These are phyloP conservation scores for Lachnellula suecica DNA, from an alignment of 2,329 filamentous ascomycete species.

Conservation along the genomic window DNA sequence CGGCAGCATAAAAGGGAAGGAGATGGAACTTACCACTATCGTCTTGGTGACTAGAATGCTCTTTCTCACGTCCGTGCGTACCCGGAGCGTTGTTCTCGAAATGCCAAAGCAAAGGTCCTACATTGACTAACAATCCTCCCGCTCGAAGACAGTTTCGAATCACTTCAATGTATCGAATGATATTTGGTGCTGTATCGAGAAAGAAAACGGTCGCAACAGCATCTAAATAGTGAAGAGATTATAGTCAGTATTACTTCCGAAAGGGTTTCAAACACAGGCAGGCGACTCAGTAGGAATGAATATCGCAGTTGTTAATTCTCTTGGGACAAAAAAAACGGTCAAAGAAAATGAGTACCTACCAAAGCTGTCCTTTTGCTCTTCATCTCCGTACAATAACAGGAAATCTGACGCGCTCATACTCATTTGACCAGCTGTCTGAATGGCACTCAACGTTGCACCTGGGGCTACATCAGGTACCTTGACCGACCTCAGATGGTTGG, in stretches of 20 bases:
- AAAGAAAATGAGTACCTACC: slow-evolving; percentile 32
- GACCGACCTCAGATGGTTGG: slow-evolving; percentile 73
- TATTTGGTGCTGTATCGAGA: slow-evolving; percentile 92
- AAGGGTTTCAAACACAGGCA: too few species aligned
- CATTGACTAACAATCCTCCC: slow-evolving; percentile 82
- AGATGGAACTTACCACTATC: slow-evolving; percentile 38
- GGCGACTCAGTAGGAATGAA: too few species aligned
- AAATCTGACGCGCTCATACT: slow-evolving; percentile 94
- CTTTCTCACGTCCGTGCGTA: slow-evolving; percentile 46
- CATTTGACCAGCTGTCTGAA: slow-evolving; percentile 61
- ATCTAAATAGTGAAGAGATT: too few species aligned
- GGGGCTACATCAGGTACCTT: slow-evolving; percentile 80
- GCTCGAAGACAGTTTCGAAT: slow-evolving; percentile 74
- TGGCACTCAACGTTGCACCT: slow-evolving; percentile 48
- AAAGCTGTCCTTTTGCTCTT: slow-evolving; percentile 61
- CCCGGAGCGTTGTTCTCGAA: slow-evolving; percentile 75
- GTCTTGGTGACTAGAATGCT: slow-evolving; percentile 50
- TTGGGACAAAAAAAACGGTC: too few species aligned
- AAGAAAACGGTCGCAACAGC: slow-evolving; percentile 92
- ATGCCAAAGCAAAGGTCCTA: slow-evolving; percentile 93
- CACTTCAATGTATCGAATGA: slow-evolving; percentile 85
- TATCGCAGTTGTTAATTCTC: too few species aligned
- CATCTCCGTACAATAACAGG: slow-evolving; percentile 74
- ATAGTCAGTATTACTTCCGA: too few species aligned
- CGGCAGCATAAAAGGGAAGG: background rate